Percentiles rank a stretch among this genome's conserved stretches.
These are phyloP conservation scores for Fusarium continuum DNA, from an alignment of 2,329 filamentous ascomycete genomes.

Conservation along the genomic window DNA sequence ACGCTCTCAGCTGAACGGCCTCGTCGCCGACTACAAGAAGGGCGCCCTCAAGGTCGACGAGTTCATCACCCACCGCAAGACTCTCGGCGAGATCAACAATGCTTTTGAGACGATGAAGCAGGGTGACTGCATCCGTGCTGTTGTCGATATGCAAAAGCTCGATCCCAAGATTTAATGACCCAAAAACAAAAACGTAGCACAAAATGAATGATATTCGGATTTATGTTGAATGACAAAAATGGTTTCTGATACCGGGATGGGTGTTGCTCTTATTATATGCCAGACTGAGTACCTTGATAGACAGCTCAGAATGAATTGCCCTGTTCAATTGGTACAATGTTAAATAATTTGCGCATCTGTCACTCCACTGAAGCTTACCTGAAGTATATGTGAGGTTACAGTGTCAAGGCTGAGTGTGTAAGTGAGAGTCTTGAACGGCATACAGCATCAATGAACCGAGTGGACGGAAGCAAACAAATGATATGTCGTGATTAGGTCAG, in stretches of 20 bases:
- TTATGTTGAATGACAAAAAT: conserved; percentile 29
- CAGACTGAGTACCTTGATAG: conserved; percentile 32
- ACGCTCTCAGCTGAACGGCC: conserved; percentile 85
- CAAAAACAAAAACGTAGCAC: conserved; percentile 41
- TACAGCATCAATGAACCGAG: neutral
- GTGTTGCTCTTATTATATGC: conserved; percentile 13
- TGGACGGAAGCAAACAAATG: neutral
- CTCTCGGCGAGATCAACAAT: conserved; percentile 82
- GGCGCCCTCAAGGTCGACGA: conserved; percentile 97
- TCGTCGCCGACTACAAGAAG: conserved; percentile 89
- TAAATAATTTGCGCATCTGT: neutral
- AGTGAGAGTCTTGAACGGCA: neutral
- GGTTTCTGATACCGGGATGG: neutral
- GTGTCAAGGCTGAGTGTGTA: neutral
- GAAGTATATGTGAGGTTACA: neutral
- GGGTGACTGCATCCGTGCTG: conserved; percentile 96
- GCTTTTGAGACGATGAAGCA: conserved; percentile 95
- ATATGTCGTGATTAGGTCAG: neutral
- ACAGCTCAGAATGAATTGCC: neutral
- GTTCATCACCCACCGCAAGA: conserved; percentile 97
- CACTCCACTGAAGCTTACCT: conserved; percentile 1
- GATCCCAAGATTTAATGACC: conserved; percentile 40
- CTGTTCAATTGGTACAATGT: conserved; percentile 18
- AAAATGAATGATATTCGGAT: conserved; percentile 36
- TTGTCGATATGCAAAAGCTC: conserved; percentile 71